phyloP scores from a whole-genome alignment of 345 rosid species.

The Rhodomyrtus tomentosa region DNA sequence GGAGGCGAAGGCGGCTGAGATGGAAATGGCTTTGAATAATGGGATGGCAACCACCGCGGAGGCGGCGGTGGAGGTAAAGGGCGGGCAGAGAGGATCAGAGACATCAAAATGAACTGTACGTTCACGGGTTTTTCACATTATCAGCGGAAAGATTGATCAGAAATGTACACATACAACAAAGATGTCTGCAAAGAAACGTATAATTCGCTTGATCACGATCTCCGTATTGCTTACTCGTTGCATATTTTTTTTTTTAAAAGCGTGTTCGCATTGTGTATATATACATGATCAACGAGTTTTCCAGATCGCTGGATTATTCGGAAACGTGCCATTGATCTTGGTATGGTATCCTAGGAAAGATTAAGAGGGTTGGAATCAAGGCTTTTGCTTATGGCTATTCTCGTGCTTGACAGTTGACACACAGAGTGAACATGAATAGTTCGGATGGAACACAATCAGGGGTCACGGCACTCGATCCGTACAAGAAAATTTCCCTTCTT shows the following conservation, averaged over 20 bases:
- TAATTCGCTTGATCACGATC: not conserved
- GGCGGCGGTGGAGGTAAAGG: no score
- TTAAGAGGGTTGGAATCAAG: not conserved
- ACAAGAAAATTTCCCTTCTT: not conserved
- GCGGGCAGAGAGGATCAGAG: no score
- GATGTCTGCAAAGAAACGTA: not conserved
- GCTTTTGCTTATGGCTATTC: not conserved
- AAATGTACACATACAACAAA: not conserved
- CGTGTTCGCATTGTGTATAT: not conserved
- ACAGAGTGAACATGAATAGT: no score
- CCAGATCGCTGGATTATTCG: not conserved
- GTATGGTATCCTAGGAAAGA: no score
- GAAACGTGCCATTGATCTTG: no score
- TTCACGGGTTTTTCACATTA: not conserved
- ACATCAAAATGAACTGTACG: not conserved
- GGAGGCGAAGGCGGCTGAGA: constrained; percentile 21
- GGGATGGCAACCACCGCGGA: no score
- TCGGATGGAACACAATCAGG: no score
- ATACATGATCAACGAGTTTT: not conserved
- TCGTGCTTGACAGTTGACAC: not conserved
- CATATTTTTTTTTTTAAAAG: not conserved
- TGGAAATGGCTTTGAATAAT: constrained; percentile 17
- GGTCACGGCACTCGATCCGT: no score
- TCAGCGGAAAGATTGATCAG: not conserved
- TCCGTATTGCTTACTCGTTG: no score